Evolutionary conservation across 192 early-diverging fungal species (phyloP).

Genomic region (Spinellus fusiger): DNA sequence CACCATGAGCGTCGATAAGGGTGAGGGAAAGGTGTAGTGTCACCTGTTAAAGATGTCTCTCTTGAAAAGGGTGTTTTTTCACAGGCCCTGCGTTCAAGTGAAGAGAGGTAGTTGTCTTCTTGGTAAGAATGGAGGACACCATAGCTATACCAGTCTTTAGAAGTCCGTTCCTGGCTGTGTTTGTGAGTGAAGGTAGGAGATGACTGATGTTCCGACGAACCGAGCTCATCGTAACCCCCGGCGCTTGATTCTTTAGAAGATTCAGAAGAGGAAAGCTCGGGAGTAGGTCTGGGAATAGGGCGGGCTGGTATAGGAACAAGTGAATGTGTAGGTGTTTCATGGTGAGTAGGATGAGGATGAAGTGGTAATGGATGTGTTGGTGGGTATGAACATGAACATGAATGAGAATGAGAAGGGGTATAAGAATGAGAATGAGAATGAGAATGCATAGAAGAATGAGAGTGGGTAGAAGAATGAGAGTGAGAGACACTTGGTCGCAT

Average conservation of each 20-base stretch:
- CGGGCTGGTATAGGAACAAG: background rate
- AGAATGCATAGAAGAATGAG: too few relatives aligned
- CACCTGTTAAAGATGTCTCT: too few relatives aligned
- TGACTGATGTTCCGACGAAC: background rate
- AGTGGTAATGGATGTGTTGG: too few relatives aligned
- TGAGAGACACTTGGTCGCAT: too few relatives aligned
- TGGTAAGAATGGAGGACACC: constrained; percentile 11
- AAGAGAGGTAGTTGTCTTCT: constrained; percentile 15
- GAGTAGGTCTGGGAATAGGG: background rate
- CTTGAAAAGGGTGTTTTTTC: background rate
- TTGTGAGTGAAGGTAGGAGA: background rate
- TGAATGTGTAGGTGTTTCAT: background rate
- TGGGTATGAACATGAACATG: too few relatives aligned
- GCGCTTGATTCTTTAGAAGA: background rate
- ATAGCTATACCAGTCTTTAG: constrained; percentile 11
- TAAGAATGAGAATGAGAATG: too few relatives aligned
- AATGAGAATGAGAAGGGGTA: too few relatives aligned
- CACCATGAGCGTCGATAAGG: too few relatives aligned
- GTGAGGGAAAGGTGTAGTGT: too few relatives aligned
- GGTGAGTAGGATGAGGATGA: background rate
- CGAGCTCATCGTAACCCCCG: too few relatives aligned
- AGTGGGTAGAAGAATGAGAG: too few relatives aligned
- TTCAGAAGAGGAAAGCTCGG: background rate
- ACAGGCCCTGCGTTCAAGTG: constrained; percentile 19
- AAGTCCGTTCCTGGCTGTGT: background rate